Evolutionary conservation across 2,329 filamentous ascomycete species (phyloP), one percentile per base, ranked within the genome.

Genomic region (Fusarium incarnatum): DNA sequence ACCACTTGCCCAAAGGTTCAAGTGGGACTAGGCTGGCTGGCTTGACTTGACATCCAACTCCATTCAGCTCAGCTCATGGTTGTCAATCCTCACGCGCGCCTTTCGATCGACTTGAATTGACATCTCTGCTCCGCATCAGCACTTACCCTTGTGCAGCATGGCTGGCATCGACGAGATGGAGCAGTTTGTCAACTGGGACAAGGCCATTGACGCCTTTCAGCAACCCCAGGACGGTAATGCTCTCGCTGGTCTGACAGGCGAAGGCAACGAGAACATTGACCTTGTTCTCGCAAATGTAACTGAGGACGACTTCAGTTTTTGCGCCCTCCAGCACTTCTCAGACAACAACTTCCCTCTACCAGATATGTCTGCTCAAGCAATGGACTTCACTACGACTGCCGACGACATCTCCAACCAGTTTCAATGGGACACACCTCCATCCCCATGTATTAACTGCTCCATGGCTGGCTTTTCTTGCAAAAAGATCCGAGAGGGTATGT

Each of bases 161-260:
- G 63, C 79, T n/a, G 65, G 72, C 60, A 73, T 87, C 68, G 83
- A 88, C 59, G 84, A 88, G 56, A 81, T 86, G 82, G 88, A 91
- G 58, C 86, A 90, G 67, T 89, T 91, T 76, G 86, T 92, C 77
- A 83, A 89, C 76, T 90, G 88, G 87, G 86, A 89, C 72, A 79
- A 84, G 61, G 82, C 83, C 52, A 84, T 80, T 47, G 79, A 82
- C 44, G 77, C 78, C 42, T 74, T 79, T 60, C 79, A 76, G 56
- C 72, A 76, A 64, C 72, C 75, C 66, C 75, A 79, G 63, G 70
- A 79, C 32, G 68, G 76, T 40, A 67, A 77, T 34, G 69, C 76
- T 50, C 76, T 79, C 41, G 78, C 80, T 65, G 79, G 82, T 70
- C 78, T 79, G 66, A 75, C 74, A 50, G 63, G 76, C 48, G 77